Evolutionary conservation across 331 rosid species (phyloP).

Genomic region (Prunus yedoensis): DNA sequence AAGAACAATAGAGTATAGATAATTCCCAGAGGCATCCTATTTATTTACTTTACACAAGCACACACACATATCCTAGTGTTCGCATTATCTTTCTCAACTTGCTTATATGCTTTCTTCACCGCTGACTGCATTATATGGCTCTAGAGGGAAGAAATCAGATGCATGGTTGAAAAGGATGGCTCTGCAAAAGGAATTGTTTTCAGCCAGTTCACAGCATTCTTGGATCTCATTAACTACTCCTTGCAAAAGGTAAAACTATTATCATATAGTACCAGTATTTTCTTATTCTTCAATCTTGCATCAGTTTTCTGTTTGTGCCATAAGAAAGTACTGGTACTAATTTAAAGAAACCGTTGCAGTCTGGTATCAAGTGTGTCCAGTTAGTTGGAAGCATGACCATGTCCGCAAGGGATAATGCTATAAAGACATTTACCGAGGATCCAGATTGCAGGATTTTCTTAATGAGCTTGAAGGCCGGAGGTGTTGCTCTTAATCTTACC

Average conservation of each 20-base stretch:
- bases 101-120: background rate
- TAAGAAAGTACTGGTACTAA: background rate
- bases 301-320: background rate
- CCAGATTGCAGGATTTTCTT: conserved; percentile 89
- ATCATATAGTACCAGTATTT: background rate
- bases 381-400: conserved; percentile 82
- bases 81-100: background rate
- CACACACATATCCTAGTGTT: background rate
- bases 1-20: background rate
- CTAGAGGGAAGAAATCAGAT: conserved; percentile 92
- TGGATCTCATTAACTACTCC: conserved; percentile 89
- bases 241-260: conserved; percentile 49
- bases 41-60: background rate
- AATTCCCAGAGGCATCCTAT: background rate
- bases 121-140: conserved; percentile 30
- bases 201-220: conserved; percentile 93
- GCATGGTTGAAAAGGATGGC: conserved; percentile 92
- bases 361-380: conserved; percentile 77
- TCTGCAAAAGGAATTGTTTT: conserved; percentile 92
- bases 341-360: conserved; percentile 49
- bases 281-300: too few species aligned
- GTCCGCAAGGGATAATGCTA: conserved; percentile 70
- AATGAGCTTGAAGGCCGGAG: conserved; percentile 98
- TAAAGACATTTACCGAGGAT: conserved; percentile 68
- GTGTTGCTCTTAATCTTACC: conserved; percentile 91